Percentiles rank a stretch among this genome's conserved stretches.
Conservation (phyloP, 768 basidiomycete genomes). For the Tephrocybe rancida region DNA sequence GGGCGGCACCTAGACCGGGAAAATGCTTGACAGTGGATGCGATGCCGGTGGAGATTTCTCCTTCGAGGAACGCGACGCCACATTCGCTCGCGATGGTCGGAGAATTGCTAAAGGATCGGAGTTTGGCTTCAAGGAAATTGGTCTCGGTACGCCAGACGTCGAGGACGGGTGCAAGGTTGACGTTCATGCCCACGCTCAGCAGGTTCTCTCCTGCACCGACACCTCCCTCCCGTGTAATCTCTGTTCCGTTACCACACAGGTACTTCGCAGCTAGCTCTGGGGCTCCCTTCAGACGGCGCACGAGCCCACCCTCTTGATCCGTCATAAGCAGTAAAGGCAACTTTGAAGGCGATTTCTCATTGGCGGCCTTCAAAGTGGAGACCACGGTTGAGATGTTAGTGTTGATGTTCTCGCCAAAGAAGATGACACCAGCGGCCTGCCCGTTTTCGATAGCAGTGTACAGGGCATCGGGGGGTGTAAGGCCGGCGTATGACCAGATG, state of each 20-base stretch:
- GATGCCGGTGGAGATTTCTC: constrained; percentile 6
- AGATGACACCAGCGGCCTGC: constrained; percentile 10
- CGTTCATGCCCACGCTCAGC: constrained; percentile 10
- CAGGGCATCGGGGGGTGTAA: constrained; percentile 6
- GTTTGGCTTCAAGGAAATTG: constrained; percentile 8
- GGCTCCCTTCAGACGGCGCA: constrained; percentile 5
- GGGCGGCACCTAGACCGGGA: constrained; percentile 12
- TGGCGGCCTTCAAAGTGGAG: constrained; percentile 6
- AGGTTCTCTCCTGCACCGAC: constrained; percentile 7
- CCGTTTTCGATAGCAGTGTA: constrained; percentile 5
- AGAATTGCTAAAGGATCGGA: constrained; percentile 9
- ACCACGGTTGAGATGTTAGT: constrained; percentile 7
- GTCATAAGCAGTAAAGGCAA: constrained; percentile 14
- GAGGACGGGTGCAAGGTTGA: constrained; percentile 13
- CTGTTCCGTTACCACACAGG: constrained; percentile 5
- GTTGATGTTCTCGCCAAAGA: constrained; percentile 12
- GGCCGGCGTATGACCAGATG: constrained; percentile 9
- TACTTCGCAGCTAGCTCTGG: constrained; percentile 11
- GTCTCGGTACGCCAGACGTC: constrained; percentile 7
- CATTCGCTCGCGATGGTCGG: constrained; percentile 4
- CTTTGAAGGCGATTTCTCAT: constrained; percentile 3
- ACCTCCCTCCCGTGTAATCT: background rate
- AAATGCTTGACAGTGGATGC: constrained; percentile 11
- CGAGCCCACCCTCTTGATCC: constrained; percentile 13
- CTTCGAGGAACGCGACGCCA: constrained; percentile 3